These are phyloP conservation scores for Aureoboletus auriporus DNA, from an alignment of 768 basidiomycete genomes.

Conservation along the genomic window DNA sequence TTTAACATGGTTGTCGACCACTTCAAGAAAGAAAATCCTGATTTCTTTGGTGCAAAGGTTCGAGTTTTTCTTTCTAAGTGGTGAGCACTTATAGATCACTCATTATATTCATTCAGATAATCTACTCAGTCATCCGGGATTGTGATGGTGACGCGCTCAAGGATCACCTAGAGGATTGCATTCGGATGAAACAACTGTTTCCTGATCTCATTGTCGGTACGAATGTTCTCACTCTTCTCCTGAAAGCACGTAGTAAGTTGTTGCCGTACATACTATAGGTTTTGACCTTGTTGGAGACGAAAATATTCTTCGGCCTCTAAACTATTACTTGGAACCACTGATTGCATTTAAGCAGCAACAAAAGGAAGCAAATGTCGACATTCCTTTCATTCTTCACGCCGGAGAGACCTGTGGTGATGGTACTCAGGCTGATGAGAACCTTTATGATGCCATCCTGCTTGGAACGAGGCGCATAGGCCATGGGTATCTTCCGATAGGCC, in stretches of 20 bases:
- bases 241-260: not conserved
- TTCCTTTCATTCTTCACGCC: conserved; percentile 78
- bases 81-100: not conserved
- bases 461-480: conserved; percentile 82
- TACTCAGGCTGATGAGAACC: conserved; percentile 60
- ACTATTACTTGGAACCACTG: conserved; percentile 58
- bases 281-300: conserved; percentile 83
- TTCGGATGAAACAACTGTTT: conserved; percentile 67
- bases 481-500: conserved; percentile 42
- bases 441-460: conserved; percentile 75
- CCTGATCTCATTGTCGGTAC: conserved; percentile 67
- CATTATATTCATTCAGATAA: conserved; percentile 43
- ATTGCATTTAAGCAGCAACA: conserved; percentile 55
- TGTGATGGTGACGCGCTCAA: conserved; percentile 54
- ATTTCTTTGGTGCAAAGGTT: conserved; percentile 67
- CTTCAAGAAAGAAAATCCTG: conserved; percentile 53
- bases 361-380: conserved; percentile 48
- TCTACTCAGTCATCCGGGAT: conserved; percentile 62
- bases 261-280: conserved; percentile 40
- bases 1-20: conserved; percentile 46
- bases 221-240: conserved; percentile 3
- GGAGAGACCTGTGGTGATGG: conserved; percentile 80
- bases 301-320: conserved; percentile 54
- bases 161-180: conserved; percentile 71
- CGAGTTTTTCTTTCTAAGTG: conserved; percentile 1